phyloP scores from a whole-genome alignment of 176 grass and related monocot genomes.

The Pontederia crassipes region DNA sequence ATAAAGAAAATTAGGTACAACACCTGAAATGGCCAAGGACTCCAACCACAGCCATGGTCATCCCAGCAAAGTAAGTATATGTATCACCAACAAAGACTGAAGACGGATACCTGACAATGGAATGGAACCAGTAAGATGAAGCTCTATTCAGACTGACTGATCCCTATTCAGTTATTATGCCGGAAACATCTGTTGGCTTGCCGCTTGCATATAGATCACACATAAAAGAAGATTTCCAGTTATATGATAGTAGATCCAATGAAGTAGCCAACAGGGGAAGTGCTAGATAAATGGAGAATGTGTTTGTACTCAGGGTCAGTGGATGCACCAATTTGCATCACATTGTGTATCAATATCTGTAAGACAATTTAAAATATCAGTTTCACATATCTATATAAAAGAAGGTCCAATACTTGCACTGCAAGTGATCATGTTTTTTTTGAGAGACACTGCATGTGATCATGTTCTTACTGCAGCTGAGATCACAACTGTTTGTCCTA shows the following conservation, averaged over 20 bases:
- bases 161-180: not conserved
- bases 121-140: conserved; percentile 1
- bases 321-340: conserved; percentile 95
- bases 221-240: conserved; percentile 48
- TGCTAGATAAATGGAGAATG: conserved; percentile 94
- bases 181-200: not conserved
- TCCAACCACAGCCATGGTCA: conserved; percentile 85
- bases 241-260: conserved; percentile 80
- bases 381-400: not conserved
- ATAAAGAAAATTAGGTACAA: not conserved
- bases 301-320: conserved; percentile 66
- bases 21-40: conserved; percentile 99
- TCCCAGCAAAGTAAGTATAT: conserved; percentile 99
- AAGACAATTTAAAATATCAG: not conserved
- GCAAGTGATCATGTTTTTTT: no score
- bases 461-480: conserved; percentile 69
- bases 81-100: conserved; percentile 99
- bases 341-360: conserved; percentile 98
- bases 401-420: not conserved
- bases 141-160: not conserved
- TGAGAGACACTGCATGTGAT: not conserved
- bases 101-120: conserved; percentile 72
- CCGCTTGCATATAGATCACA: not conserved
- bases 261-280: conserved; percentile 79
- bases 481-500: conserved; percentile 90